phyloP scores from a whole-genome alignment of 768 basidiomycete species.

The Tricholoma terreum region DNA sequence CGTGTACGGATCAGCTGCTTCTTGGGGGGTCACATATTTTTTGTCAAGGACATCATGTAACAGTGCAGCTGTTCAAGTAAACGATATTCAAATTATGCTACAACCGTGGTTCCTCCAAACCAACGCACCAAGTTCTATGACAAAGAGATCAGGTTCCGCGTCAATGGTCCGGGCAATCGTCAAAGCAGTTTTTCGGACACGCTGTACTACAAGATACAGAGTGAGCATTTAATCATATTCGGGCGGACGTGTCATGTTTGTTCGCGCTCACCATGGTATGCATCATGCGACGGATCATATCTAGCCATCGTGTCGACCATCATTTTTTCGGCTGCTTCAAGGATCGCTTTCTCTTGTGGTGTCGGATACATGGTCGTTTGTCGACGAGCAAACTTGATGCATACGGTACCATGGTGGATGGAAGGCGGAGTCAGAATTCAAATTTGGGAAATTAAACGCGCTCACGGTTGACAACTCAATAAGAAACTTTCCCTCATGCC shows the following conservation, averaged over 20 bases:
- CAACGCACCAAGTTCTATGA: slow-evolving; percentile 60
- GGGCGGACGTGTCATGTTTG: neutral
- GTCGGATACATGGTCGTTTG: slow-evolving; percentile 48
- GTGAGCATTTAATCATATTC: neutral
- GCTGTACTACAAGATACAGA: slow-evolving; percentile 52
- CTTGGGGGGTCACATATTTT: slow-evolving; percentile 65
- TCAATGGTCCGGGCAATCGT: slow-evolving; percentile 53
- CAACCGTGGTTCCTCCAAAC: neutral
- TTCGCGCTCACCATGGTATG: slow-evolving; percentile 60
- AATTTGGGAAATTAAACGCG: neutral
- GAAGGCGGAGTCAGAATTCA: slow-evolving; percentile 2
- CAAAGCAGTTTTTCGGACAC: slow-evolving; percentile 78
- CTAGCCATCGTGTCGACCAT: slow-evolving; percentile 73
- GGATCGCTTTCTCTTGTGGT: slow-evolving; percentile 44
- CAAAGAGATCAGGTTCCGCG: slow-evolving; percentile 61
- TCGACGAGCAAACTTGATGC: neutral
- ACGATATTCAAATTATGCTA: neutral
- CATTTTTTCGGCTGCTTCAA: slow-evolving; percentile 61
- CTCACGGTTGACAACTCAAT: neutral
- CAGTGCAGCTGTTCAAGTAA: slow-evolving; percentile 57
- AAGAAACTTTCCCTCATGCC: slow-evolving; percentile 20
- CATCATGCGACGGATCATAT: slow-evolving; percentile 82
- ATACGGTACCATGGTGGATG: neutral
- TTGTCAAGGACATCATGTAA: slow-evolving; percentile 87
- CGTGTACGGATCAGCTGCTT: slow-evolving; percentile 57